Base-by-base conservation (phyloP, 2,329 filamentous ascomycete genomes). In the Pseudogymnoascus sp. region DNA sequence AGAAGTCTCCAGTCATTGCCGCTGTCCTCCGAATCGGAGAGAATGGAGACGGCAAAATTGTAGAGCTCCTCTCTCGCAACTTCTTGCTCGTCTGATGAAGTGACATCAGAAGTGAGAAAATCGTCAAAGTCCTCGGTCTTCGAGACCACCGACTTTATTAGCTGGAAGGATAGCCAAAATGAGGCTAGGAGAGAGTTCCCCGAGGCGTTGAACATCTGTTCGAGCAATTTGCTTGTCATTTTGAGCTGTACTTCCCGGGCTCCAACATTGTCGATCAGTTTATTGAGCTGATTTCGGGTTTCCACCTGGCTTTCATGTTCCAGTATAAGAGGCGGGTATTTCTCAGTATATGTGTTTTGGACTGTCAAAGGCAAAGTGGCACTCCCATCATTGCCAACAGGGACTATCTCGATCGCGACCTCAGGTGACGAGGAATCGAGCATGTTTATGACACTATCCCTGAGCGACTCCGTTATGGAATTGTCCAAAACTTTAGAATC, bases 91-190 rank as follows among this genome's bases (percentile, higher is more conserved):
- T 73, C 71, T 44, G 75, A 70, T 7, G 75, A 63, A 21, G 74
- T 70, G 21, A 77, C 72, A 24, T 81, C 78, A 11, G 83, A 76
- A 68, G 86, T 83, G 6, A 96, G 75, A 40, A 95, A 85, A 40
- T 86, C 83, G 64, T 90, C 86, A 4, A 90, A 73, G 6, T 83
- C 82, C 1, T 80, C 76, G 14, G 80, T 78, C 1, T 78, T 75
- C 3, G 76, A 73, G 16, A 84, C 77, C 6, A 81, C 79, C 3
- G 82, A 80, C 70, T 86, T 86, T 7, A 93, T 75, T 1, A 93
- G 80, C 68, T 89, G 85, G 63, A 93, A 84, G 0, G 89, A 83
- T 2, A 96, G 78, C 93, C 93, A 97, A 69, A 91, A 89, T 2
- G 87, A 85, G 11, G 91, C 85, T 26, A 93, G 74, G 66, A 86